These are phyloP conservation scores for Achaetomiella virescens DNA, from an alignment of 495 filamentous ascomycete genomes.

Conservation along the genomic window DNA sequence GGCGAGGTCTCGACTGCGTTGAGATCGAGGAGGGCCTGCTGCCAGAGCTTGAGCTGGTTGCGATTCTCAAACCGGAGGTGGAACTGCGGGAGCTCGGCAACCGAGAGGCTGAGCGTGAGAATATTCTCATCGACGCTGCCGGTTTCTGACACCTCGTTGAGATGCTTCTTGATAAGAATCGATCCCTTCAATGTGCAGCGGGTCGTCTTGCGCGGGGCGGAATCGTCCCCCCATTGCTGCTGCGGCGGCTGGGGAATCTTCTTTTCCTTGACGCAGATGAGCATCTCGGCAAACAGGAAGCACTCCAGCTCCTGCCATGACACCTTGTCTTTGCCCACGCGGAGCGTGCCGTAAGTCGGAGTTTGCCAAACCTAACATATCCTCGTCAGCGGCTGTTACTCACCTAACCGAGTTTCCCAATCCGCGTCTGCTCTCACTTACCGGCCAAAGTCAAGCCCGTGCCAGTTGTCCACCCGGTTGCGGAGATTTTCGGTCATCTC, in stretches of 20 bases:
- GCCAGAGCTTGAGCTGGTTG: constrained; percentile 84
- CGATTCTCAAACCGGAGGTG: constrained; percentile 86
- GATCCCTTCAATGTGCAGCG: constrained; percentile 93
- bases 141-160: constrained; percentile 78
- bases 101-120: constrained; percentile 84
- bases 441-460: constrained; percentile 92
- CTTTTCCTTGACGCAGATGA: constrained; percentile 99
- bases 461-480: constrained; percentile 92
- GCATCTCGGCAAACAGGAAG: constrained; percentile 97
- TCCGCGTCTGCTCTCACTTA: constrained; percentile 31
- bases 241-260: constrained; percentile 48
- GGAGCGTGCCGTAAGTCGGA: constrained; percentile 87
- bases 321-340: constrained; percentile 92
- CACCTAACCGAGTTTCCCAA: constrained; percentile 11
- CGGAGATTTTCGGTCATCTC: constrained; percentile 83
- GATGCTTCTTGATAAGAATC: constrained; percentile 96
- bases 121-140: constrained; percentile 66
- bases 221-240: constrained; percentile 57
- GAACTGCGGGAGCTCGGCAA: constrained; percentile 93
- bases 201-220: constrained; percentile 55
- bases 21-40: constrained; percentile 77
- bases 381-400: constrained; percentile 6
- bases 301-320: constrained; percentile 99
- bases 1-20: constrained; percentile 59
- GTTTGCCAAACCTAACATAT: constrained; percentile 72